These are phyloP conservation scores for Emergomyces orientalis DNA, from an alignment of 2,329 filamentous ascomycete species.

Conservation along the genomic window DNA sequence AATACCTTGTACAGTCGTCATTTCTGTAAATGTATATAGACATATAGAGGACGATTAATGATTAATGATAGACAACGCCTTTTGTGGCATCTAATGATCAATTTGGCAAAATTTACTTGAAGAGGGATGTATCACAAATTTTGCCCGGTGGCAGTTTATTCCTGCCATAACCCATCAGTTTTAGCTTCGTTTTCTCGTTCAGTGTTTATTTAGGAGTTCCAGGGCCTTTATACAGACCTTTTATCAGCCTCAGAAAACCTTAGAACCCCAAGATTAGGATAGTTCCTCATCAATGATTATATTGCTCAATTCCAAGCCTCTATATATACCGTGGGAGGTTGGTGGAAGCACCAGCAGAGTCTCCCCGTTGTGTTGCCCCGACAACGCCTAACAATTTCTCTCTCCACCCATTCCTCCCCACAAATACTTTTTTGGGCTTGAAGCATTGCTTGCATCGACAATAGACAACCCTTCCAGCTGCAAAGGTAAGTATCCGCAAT, in stretches of 20 bases:
- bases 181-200: too few relatives aligned
- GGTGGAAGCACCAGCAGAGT: too few relatives aligned
- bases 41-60: not conserved
- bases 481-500: not conserved
- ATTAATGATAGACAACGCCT: not conserved
- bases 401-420: not conserved
- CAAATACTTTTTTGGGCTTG: not conserved
- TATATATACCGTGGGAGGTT: too few relatives aligned
- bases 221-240: not conserved
- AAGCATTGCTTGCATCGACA: not conserved
- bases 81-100: not conserved
- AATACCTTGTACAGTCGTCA: not conserved
- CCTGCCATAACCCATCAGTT: too few relatives aligned
- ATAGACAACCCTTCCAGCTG: not conserved
- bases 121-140: not conserved
- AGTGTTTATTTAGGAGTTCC: not conserved
- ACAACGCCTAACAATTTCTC: not conserved
- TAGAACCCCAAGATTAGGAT: not conserved
- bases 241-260: not conserved
- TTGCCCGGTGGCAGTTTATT: not conserved
- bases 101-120: not conserved
- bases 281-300: not conserved
- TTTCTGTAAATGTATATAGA: not conserved
- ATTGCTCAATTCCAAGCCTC: not conserved
- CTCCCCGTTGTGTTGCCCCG: conserved; percentile 1